Conservation (phyloP, 202 grass and related monocot genomes). For the Sporobolus alterniflorus region DNA sequence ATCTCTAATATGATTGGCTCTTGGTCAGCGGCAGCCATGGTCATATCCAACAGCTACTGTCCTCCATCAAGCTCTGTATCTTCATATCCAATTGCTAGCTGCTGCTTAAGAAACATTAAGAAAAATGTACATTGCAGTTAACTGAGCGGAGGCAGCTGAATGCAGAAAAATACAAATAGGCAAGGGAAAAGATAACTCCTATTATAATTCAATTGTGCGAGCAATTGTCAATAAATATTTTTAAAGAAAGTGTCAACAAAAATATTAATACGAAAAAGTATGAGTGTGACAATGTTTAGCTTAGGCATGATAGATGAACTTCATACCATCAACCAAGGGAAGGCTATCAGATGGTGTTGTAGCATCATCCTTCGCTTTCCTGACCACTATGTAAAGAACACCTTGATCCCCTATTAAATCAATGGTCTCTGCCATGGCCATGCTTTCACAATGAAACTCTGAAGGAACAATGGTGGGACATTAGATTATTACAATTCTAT, state of each 20-base stretch:
- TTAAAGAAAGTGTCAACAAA: no score
- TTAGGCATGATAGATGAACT: background rate
- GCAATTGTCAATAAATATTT: no score
- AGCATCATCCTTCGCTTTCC: constrained; percentile 84
- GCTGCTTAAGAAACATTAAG: background rate
- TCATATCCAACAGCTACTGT: no score
- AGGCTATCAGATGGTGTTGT: constrained; percentile 76
- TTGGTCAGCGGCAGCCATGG: no score
- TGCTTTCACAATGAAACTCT: background rate
- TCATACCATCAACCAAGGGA: constrained; percentile 87
- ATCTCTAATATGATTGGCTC: no score
- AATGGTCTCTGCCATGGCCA: constrained; percentile 69
- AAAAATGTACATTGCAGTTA: background rate
- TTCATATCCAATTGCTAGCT: no score
- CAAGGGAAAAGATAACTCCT: background rate
- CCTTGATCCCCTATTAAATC: constrained; percentile 91
- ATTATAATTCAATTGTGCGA: background rate
- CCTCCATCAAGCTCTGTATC: no score
- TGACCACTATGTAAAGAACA: constrained; percentile 77
- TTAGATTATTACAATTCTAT: background rate
- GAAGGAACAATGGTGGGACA: background rate
- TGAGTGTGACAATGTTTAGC: background rate
- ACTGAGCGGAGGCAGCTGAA: background rate
- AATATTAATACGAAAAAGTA: background rate
- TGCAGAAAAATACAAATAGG: background rate